Conservation (phyloP, 2,329 filamentous ascomycete species). For the Periconia sp. region DNA sequence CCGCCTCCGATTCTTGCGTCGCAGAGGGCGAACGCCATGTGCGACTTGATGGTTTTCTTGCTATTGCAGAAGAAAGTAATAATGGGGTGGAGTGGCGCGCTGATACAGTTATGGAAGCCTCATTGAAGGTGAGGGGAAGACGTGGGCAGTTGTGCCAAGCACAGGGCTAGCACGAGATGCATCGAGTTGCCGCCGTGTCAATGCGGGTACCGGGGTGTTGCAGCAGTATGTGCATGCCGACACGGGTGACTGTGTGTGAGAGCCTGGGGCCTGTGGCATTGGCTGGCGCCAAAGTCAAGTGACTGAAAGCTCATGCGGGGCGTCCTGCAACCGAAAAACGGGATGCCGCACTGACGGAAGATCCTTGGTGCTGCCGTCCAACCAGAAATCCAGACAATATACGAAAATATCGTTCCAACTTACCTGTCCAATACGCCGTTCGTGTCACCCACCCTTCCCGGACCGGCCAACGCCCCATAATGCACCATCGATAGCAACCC, state of each 20-base stretch:
- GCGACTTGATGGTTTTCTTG: conserved; percentile 8
- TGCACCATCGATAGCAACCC: conserved; percentile 76
- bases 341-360: conserved; percentile 27
- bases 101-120: background rate
- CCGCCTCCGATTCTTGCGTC: conserved; percentile 6
- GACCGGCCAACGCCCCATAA: conserved; percentile 71
- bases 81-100: background rate
- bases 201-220: conserved; percentile 37
- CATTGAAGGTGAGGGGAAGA: background rate
- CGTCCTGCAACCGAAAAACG: conserved; percentile 30
- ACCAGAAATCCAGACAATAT: conserved; percentile 32
- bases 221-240: conserved; percentile 34
- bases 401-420: conserved; percentile 48
- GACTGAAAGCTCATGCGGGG: conserved; percentile 60
- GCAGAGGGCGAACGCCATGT: conserved; percentile 10
- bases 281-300: conserved; percentile 59
- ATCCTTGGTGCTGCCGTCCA: conserved; percentile 27
- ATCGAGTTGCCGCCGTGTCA: conserved; percentile 38
- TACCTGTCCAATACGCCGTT: conserved; percentile 89
- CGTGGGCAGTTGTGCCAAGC: conserved; percentile 23
- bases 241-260: conserved; percentile 37
- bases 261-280: conserved; percentile 41
- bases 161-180: conserved; percentile 29
- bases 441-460: conserved; percentile 72
- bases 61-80: background rate